Base-by-base conservation (phyloP, 2,329 filamentous ascomycete genomes). In the Colletotrichum horii region DNA sequence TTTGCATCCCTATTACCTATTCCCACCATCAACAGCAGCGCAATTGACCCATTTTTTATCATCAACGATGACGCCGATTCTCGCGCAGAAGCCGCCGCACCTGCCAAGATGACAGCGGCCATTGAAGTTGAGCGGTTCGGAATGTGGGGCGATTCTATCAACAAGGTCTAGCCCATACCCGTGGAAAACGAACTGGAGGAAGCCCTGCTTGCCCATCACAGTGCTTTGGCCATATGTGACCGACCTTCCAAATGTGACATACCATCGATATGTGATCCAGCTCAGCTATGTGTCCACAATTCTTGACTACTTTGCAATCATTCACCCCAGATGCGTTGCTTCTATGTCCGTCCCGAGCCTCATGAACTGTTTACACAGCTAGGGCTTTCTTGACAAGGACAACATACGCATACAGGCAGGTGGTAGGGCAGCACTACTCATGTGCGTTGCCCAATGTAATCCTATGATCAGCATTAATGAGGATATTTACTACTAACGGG, bases 361-460 rank as follows among this genome's bases (percentile, higher is more conserved):
- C 38, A 43, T n/a, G 11, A 11, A 43, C 0, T 43, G 19, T 43
- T 9, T n/a, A 43, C 38, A 69, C 55, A 82, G 86, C 76, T 82
- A 77, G 66, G 82, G 84, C 11, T 86, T 84, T 67, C 80, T 87
- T 26, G 80, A 85, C 76, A 84, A 87, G 76, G 80, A 81, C 26
- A 64, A 84, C 30, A 79, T 80, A 1, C 74, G 73, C n/a, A n/a
- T 43, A n/a, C 19, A 43, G 9, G 9, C 38, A 5, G 70, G 77
- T 6, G 85, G 85, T 8, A 82, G 85, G 7, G 72, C 78, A 3
- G 81, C 84, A 0, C 79, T 86, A 15, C 84, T 83, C 14, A 79
- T 86, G 75, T 81, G 83, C 60, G 76, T 86, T n/a, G 78, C 82
- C 3, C 83, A 86, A 71, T 86, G 85, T 78, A 78, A 86, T 75